Evolutionary conservation across 371 early-diverging fungal species (phyloP), one percentile per base, ranked within the genome.

Genomic region (Mortierella sp.): DNA sequence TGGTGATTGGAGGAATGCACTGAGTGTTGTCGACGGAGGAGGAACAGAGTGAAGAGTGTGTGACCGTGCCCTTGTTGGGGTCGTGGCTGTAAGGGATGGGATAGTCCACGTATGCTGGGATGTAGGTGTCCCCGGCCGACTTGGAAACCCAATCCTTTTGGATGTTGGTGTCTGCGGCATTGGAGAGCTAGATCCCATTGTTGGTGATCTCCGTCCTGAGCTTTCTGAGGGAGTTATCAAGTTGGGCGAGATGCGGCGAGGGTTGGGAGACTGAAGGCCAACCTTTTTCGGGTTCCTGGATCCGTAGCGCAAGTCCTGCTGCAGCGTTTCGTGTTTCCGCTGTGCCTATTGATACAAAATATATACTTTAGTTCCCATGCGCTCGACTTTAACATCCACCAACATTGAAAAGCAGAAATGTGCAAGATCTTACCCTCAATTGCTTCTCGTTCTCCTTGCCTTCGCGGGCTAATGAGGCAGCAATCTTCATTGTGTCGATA

Each of bases 371-470:
- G 43, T 10, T 14, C 37, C 3, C 28, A 69, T 53, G 19, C n/a
- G 6, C 24, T 24, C 26, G 26, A 13, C 10, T 5, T 48, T 16
- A 64, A 6, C 3, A 21, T 48, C 28, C 31, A 28, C 13, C 24
- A 5, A 9, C 13, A 11, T 9, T 8, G 46, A 24, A 37, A 48
- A 2, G 13, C 43, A 10, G 2, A 16, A 16, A 21, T 9, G 19
- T 43, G 34, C 44, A 61, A 53, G 21, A 16, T 8, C 78, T 76
- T 84, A 84, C 80, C 75, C 82, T 74, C 53, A 77, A 46, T 1
- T 67, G 76, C 43, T 77, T 79, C 59, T 82, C 86, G 72, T 77
- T 82, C 40, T 82, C 80, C 37, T 79, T 76, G 74, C 82, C 82
- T 64, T 86, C 86, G 13, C 86, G 71, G 0, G 86, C 86, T 28